Percentiles rank a stretch among this genome's conserved stretches.
phyloP scores from a whole-genome alignment of 1,139 yeast genomes.

The Yamadazyma aaseri region DNA sequence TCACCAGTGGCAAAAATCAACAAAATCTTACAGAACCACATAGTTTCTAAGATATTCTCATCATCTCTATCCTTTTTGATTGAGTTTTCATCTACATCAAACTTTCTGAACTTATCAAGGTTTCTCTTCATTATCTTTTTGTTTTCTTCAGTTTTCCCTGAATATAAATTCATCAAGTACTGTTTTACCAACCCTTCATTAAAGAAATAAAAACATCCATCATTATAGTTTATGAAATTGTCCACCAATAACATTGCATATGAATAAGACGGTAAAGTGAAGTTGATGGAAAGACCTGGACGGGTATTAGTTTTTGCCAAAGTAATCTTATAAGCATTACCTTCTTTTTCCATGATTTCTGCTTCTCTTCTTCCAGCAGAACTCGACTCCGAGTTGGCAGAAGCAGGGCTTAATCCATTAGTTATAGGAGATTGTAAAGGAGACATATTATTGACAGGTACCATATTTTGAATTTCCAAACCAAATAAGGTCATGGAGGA shows the following conservation, averaged over 20 bases:
- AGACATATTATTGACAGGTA: slow-evolving; percentile 26
- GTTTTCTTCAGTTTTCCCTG: slow-evolving; percentile 44
- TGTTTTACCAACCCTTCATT: slow-evolving; percentile 76
- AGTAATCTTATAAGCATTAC: slow-evolving; percentile 70
- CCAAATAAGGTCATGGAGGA: slow-evolving; percentile 82
- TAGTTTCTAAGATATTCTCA: slow-evolving; percentile 67
- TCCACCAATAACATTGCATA: slow-evolving; percentile 75
- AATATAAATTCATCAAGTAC: slow-evolving; percentile 59
- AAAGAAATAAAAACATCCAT: slow-evolving; percentile 83
- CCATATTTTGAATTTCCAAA: slow-evolving; percentile 66
- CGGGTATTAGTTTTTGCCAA: slow-evolving; percentile 66
- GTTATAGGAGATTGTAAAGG: slow-evolving; percentile 9
- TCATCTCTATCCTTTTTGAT: slow-evolving; percentile 46
- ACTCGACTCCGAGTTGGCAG: slow-evolving; percentile 11
- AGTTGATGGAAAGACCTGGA: slow-evolving; percentile 65
- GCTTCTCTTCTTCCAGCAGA: slow-evolving; percentile 31
- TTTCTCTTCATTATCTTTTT: slow-evolving; percentile 40
- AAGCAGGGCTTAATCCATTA: slow-evolving; percentile 12
- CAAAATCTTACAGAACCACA: slow-evolving; percentile 77
- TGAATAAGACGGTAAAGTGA: slow-evolving; percentile 73
- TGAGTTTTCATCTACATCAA: slow-evolving; percentile 42
- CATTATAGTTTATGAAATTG: slow-evolving; percentile 74
- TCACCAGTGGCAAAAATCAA: slow-evolving; percentile 82
- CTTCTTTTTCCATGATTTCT: slow-evolving; percentile 62
- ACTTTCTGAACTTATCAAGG: slow-evolving; percentile 16